Base-by-base conservation (phyloP, 805 yeast genomes). In the Barnettozyma botsteinii region DNA sequence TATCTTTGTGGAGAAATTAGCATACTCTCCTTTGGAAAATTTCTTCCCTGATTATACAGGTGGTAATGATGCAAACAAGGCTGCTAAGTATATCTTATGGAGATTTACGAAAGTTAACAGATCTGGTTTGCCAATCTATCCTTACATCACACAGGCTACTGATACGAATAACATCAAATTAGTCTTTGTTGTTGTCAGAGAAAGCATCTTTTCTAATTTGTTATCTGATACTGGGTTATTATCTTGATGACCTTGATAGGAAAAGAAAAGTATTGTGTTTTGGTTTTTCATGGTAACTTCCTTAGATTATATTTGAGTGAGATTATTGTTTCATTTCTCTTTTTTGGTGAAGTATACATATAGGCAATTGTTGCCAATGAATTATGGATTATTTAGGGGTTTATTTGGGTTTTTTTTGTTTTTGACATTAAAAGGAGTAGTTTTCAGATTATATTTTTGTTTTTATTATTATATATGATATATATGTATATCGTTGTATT, bases 71-170 rank as follows among this genome's bases (percentile, higher is more conserved):
- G 83, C 87, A 40, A 82, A 83, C 53, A 87, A 85, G 58, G 96
- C 96, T 15, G 95, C 93, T 26, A 87, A 86, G 60, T 88, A 87
- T 54, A 86, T 89, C 43, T 70, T 88, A 31, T 86, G 95, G 95
- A 73, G 95, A 56, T 88, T 88, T 58, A 80, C 85, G 29, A 87
- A 83, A 59, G 77, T 85, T 35, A 89, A 88, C 58, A 71, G 94
- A 49, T 79, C 93, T 1, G 86, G 87, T 17, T 67, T 87, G 47
- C 83, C 81, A 45, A 75, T 89, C 25, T 85, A 84, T 53, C 96
- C 96, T 11, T 95, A 88, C 60, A 84, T 88, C 19, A 88, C 97
- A 4, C 96, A 88, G 61, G 96, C 96, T 0, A 88, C 96, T 0
- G 96, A 88, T 59, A 88, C 96, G 7, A 79, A 86, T 22, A 88